Conservation (phyloP, 2,329 filamentous ascomycete species). For the Leptographium flavum region DNA sequence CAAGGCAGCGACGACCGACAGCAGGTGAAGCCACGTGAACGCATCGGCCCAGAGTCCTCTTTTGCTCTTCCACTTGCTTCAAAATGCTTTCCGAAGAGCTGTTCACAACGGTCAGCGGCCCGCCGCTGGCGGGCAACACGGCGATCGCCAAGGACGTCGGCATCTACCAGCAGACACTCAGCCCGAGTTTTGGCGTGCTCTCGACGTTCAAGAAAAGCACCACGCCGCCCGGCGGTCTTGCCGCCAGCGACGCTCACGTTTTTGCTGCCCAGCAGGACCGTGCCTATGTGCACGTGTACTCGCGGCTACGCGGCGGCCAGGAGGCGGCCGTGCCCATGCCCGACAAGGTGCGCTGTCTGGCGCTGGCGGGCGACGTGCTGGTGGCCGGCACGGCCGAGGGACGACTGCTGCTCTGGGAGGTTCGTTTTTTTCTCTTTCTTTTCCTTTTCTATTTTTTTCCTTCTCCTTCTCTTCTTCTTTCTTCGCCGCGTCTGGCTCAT, state of each 20-base stretch:
- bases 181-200: constrained; percentile 62
- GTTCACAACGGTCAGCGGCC: constrained; percentile 42
- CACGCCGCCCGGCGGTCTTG: constrained; percentile 62
- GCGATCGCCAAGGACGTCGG: constrained; percentile 64
- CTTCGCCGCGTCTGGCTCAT: too few relatives aligned
- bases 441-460: background rate
- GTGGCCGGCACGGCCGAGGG: constrained; percentile 74
- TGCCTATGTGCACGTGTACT: constrained; percentile 87
- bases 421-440: constrained; percentile 26
- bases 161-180: constrained; percentile 73
- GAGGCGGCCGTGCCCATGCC: constrained; percentile 80
- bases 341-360: constrained; percentile 69
- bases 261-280: constrained; percentile 89
- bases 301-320: constrained; percentile 66
- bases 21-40: background rate
- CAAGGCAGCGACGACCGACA: background rate
- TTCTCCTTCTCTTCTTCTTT: background rate
- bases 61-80: background rate
- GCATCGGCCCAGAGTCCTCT: background rate
- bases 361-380: constrained; percentile 58
- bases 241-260: constrained; percentile 66
- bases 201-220: constrained; percentile 85
- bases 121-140: constrained; percentile 45
- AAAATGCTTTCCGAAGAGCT: constrained; percentile 46
- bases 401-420: constrained; percentile 85